Base-by-base conservation (phyloP, 345 rosid species). In the Camelina sativa region DNA sequence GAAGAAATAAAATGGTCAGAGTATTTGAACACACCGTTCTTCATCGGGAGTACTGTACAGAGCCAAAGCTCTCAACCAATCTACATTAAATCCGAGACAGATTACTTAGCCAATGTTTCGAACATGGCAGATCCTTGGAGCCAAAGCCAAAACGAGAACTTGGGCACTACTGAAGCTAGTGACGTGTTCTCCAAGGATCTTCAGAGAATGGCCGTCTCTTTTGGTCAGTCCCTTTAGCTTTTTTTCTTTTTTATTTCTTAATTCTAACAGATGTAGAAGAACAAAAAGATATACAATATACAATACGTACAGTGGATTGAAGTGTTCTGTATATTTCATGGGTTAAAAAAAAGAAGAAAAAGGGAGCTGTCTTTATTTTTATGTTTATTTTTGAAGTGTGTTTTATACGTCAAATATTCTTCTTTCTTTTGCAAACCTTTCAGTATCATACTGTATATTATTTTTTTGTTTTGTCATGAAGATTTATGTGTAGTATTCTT, bases 121-220 rank as follows among this genome's bases (percentile, higher is more conserved):
- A 76, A 69, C 79, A 52, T 70, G 23, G 19, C 71, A 22, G 81
- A 77, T 71, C 73, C 73, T 65, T 77, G 81, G 81, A 77, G 19
- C 63, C 81, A 77, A 60, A 72, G 25, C 51, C 73, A 72, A 9
- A 59, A 65, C 57, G 81, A 76, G 46, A 76, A 44, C 10, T 8
- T 76, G 46, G 23, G 38, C 44, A 76, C 75, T 43, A 11, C 32
- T 69, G 80, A 76, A 70, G 10, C 60, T 47, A 65, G 61, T 76
- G 76, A 76, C 80, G 80, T 76, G 72, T 70, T 76, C 47, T 55
- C 71, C 76, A 76, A 76, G 76, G 80, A 76, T 57, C 71, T 76
- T 46, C 80, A 76, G 54, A 76, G 76, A 70, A 76, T 76, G 80
- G 71, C 77, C 30, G 68, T 77, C 57, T 66, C 81, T 30, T 77